phyloP scores from a whole-genome alignment of 1,284 basidiomycete genomes.

The Malassezia psittaci region DNA sequence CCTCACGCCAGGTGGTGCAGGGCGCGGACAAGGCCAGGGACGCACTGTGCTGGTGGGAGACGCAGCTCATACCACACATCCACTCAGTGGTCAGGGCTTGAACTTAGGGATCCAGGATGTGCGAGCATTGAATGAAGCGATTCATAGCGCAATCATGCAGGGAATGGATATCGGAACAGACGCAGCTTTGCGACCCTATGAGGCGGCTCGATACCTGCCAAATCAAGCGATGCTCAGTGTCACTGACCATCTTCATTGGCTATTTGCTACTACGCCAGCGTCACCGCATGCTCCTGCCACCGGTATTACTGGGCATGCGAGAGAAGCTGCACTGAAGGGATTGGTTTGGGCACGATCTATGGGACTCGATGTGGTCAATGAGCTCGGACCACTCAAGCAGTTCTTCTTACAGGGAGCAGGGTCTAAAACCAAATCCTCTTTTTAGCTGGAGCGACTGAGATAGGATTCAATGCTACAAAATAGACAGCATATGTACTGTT shows the following conservation, averaged over 20 bases:
- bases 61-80: constrained; percentile 89
- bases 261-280: constrained; percentile 27
- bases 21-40: constrained; percentile 48
- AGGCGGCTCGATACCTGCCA: constrained; percentile 34
- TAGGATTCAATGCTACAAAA: too few relatives aligned
- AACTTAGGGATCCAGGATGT: constrained; percentile 84
- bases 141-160: constrained; percentile 20
- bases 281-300: constrained; percentile 7
- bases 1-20: constrained; percentile 25
- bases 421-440: not conserved
- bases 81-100: constrained; percentile 91
- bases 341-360: constrained; percentile 41
- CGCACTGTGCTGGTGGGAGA: constrained; percentile 87
- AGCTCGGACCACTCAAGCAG: constrained; percentile 39
- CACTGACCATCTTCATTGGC: constrained; percentile 43
- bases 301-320: constrained; percentile 16
- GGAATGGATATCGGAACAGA: constrained; percentile 40
- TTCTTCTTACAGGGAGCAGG: constrained; percentile 17
- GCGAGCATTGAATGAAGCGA: constrained; percentile 22
- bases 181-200: constrained; percentile 30
- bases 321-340: constrained; percentile 18
- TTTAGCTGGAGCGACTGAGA: too few relatives aligned
- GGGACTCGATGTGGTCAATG: constrained; percentile 44
- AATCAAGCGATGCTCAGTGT: constrained; percentile 42
- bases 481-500: not conserved